phyloP scores from a whole-genome alignment of 192 early-diverging fungal species.

The Haplosporangium gracile region DNA sequence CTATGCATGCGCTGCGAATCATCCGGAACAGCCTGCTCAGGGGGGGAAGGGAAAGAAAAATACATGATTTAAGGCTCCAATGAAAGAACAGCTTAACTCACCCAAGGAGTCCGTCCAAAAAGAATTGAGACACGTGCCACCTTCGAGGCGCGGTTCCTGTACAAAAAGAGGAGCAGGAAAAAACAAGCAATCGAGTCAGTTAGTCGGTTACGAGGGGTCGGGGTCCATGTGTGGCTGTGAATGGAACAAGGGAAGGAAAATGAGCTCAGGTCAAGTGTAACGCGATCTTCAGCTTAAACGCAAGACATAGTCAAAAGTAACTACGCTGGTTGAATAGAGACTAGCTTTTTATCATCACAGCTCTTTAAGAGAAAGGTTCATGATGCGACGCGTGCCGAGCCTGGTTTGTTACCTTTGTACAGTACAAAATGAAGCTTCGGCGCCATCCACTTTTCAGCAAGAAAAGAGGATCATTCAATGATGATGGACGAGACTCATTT shows the following conservation, averaged over 20 bases:
- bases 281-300: conserved; percentile 38
- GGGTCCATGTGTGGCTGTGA: not conserved
- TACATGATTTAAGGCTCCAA: not conserved
- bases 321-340: conserved; percentile 27
- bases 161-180: not conserved
- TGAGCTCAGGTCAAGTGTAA: conserved; percentile 53
- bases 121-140: not conserved
- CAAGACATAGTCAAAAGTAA: not conserved
- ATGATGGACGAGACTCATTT: too few relatives aligned
- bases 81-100: not conserved
- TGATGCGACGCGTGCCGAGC: not conserved
- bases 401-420: not conserved
- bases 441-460: too few relatives aligned
- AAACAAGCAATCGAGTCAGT: not conserved
- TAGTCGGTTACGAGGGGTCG: not conserved
- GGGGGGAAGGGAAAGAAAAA: not conserved
- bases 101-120: not conserved
- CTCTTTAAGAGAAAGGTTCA: not conserved
- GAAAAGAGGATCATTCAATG: too few relatives aligned
- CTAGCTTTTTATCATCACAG: conserved; percentile 47
- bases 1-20: conserved; percentile 10
- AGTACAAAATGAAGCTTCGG: too few relatives aligned
- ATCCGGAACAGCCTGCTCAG: conserved; percentile 3
- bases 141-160: not conserved
- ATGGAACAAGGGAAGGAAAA: not conserved